phyloP scores from a whole-genome alignment of 1,139 yeast species.

The Geotrichum fermentans region DNA sequence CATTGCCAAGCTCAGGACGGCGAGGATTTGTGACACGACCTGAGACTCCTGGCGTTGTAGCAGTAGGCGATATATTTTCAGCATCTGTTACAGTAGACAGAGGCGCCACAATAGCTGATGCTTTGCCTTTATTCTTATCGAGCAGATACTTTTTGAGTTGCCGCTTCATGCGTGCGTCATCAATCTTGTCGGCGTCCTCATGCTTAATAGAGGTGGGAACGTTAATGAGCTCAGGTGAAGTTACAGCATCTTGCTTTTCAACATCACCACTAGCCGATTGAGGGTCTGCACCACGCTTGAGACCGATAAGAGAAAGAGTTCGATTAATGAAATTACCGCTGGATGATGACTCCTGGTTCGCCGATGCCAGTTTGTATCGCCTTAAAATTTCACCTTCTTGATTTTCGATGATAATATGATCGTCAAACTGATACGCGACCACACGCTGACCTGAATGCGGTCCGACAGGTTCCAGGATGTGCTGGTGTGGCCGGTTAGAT shows the following conservation, averaged over 20 bases:
- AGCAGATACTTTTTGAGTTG: slow-evolving; percentile 10
- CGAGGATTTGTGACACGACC: neutral
- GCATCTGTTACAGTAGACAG: neutral
- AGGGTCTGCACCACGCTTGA: slow-evolving; percentile 11
- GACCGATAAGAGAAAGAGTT: slow-evolving; percentile 31
- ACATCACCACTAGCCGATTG: slow-evolving; percentile 20
- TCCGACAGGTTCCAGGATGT: slow-evolving; percentile 1
- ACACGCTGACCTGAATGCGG: slow-evolving; percentile 27
- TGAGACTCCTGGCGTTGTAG: neutral
- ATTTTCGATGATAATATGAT: slow-evolving; percentile 77
- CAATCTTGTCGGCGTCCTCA: neutral
- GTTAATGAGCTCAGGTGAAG: neutral
- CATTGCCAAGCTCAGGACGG: neutral
- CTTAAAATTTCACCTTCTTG: slow-evolving; percentile 88
- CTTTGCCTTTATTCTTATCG: neutral
- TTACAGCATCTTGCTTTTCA: slow-evolving; percentile 23
- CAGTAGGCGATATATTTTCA: neutral
- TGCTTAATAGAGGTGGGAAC: neutral
- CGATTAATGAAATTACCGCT: slow-evolving; percentile 23
- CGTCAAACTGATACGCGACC: slow-evolving; percentile 60
- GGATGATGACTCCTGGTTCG: slow-evolving; percentile 9
- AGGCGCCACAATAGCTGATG: neutral
- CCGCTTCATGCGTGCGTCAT: slow-evolving; percentile 11
- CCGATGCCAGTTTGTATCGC: slow-evolving; percentile 54
- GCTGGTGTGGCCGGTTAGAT: neutral